Base-by-base conservation (phyloP, 805 yeast genomes). In the Candida ficus region DNA sequence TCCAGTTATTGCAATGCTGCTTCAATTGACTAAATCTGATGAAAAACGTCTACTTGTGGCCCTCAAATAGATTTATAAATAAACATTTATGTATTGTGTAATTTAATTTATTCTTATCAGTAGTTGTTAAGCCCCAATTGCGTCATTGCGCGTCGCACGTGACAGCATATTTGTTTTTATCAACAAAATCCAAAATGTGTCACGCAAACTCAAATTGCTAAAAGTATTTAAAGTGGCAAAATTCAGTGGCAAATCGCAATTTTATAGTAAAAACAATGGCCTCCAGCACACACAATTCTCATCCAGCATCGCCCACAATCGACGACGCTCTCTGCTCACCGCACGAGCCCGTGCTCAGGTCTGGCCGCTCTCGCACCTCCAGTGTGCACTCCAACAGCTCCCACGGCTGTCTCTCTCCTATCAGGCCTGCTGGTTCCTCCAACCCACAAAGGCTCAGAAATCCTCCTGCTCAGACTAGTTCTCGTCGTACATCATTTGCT, bases 1-100 rank as follows among this genome's bases (percentile, higher is more conserved):
- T 25, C 97, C 98, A 0, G 98, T 93, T 7, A 67, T 91, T 19
- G 75, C 90, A 36, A 79, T 86, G 48, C 61, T 91, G 38, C 71
- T 91, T 44, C 77, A 79, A 40, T 64, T 91, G 56, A 76, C 71
- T 37, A 76, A 74, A 38, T 75, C 70, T 7, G 99, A 91, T 48
- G 93, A 85, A 58, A 74, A 73, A 49, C 75, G 88, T 53, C 67
- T 91, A n/a, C 49, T 83, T 47, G 56, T 67, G 4, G 49, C 58
- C 1, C 37, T 55, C 29, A 45, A 41, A 23, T 45, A 17, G 23
- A 7, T 9, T 16, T 3, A 16, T n/a, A n/a, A n/a, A n/a, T n/a
- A n/a, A n/a, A n/a, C n/a, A n/a, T n/a, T n/a, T n/a, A n/a, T n/a
- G n/a, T n/a, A n/a, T 27, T 5, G 29, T 5, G 28, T 26, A 26